These are phyloP conservation scores for Barnettozyma botsteinii DNA, from an alignment of 805 yeast species.

Conservation along the genomic window DNA sequence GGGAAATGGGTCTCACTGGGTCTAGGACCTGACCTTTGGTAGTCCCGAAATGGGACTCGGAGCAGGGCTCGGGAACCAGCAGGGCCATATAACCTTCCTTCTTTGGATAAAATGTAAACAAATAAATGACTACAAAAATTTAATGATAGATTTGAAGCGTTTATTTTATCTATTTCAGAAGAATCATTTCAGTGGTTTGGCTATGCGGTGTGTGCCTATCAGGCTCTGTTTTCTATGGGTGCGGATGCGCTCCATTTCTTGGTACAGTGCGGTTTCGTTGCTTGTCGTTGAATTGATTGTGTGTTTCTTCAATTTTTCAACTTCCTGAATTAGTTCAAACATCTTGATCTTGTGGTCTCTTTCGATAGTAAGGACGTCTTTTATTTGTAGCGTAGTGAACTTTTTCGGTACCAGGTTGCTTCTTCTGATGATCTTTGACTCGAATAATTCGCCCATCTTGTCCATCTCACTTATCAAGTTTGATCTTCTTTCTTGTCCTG, in stretches of 20 bases:
- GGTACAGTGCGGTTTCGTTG: neutral
- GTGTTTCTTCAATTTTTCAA: conserved; percentile 8
- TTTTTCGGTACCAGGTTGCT: conserved; percentile 22
- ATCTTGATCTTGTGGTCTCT: conserved; percentile 25
- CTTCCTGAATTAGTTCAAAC: conserved; percentile 21
- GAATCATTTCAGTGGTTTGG: neutral
- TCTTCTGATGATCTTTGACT: conserved; percentile 20
- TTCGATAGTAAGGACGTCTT: conserved; percentile 22
- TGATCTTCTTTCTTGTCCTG: conserved; percentile 19
- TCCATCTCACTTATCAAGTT: conserved; percentile 13
- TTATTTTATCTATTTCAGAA: no score
- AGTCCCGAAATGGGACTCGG: neutral
- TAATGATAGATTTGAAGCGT: no score
- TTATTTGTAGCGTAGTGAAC: conserved; percentile 17
- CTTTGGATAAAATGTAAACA: neutral
- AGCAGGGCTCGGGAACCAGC: neutral
- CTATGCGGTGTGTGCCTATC: neutral
- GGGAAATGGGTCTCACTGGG: no score
- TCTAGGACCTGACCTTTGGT: no score
- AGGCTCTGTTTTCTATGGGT: conserved; percentile 7
- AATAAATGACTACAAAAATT: no score
- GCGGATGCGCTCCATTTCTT: conserved; percentile 8
- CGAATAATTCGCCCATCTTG: conserved; percentile 16
- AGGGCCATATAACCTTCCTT: neutral
- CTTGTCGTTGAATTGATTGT: conserved; percentile 6